Evolutionary conservation across 2,329 filamentous ascomycete genomes (phyloP).

Genomic region (Lecanicillium sp.): DNA sequence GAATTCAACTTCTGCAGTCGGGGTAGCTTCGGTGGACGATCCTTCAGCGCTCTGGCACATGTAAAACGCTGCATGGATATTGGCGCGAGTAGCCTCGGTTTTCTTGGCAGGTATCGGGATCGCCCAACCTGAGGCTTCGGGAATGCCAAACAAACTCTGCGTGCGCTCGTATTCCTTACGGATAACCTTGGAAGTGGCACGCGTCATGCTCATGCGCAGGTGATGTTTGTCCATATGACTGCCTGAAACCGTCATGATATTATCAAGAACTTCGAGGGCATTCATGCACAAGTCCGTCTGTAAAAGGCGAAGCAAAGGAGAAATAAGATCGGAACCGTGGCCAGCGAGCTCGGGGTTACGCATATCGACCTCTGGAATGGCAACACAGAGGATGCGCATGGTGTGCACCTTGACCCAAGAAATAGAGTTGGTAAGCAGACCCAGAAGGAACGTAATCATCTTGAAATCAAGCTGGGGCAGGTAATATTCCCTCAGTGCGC

Average conservation of each 20-base stretch:
- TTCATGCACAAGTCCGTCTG: constrained; percentile 94
- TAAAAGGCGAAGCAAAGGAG: constrained; percentile 78
- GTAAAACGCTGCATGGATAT: constrained; percentile 95
- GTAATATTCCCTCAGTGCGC: constrained; percentile 69
- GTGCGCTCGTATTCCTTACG: constrained; percentile 93
- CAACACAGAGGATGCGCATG: constrained; percentile 79
- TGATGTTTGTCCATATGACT: constrained; percentile 92
- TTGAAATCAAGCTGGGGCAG: constrained; percentile 78
- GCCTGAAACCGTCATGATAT: constrained; percentile 90
- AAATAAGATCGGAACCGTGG: constrained; percentile 92
- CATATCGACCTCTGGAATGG: constrained; percentile 91
- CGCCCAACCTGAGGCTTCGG: constrained; percentile 92
- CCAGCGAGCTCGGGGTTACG: constrained; percentile 80
- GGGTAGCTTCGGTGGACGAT: constrained; percentile 50
- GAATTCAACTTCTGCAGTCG: constrained; percentile 86
- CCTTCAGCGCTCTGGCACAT: constrained; percentile 71
- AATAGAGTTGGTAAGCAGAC: constrained; percentile 80
- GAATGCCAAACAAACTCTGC: constrained; percentile 92
- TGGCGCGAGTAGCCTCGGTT: constrained; percentile 77
- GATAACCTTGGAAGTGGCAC: constrained; percentile 74
- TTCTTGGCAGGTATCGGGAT: constrained; percentile 89
- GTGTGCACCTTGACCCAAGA: constrained; percentile 90
- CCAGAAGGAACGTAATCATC: constrained; percentile 84
- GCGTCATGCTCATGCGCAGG: constrained; percentile 96
- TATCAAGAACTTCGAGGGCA: constrained; percentile 84